A percentile compares a stretch with the other conserved stretches of the same genome.
Evolutionary conservation across 305 asterid genomes (phyloP).

Genomic region (Fraxinus velutina): DNA sequence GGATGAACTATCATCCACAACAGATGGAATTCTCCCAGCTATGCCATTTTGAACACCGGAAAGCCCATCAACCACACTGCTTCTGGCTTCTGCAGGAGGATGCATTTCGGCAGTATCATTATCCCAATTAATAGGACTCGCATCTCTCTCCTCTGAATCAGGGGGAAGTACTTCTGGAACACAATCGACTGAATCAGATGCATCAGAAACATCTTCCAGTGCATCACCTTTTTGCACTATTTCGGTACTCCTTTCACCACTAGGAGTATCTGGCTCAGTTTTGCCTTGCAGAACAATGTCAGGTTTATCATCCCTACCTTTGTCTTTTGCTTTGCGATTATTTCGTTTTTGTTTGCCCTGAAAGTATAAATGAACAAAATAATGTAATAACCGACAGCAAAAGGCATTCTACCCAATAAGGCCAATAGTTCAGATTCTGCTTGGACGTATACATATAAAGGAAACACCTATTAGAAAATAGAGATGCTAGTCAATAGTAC

Average conservation of each 20-base stretch:
- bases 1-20: constrained; percentile 78
- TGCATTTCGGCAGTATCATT: constrained; percentile 62
- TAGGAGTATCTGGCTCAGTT: constrained; percentile 45
- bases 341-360: constrained; percentile 81
- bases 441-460: neutral
- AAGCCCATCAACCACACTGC: constrained; percentile 43
- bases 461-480: neutral
- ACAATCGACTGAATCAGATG: constrained; percentile 67
- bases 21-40: constrained; percentile 51
- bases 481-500: neutral
- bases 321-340: constrained; percentile 74
- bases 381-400: neutral
- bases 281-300: constrained; percentile 34
- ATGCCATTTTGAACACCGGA: constrained; percentile 46
- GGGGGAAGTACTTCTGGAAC: constrained; percentile 50
- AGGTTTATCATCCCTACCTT: constrained; percentile 63
- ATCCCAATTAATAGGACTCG: constrained; percentile 59
- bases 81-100: constrained; percentile 47
- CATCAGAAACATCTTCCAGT: constrained; percentile 68
- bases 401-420: neutral
- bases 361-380: constrained; percentile 2
- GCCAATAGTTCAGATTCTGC: neutral
- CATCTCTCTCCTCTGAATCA: constrained; percentile 61
- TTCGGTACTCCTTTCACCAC: constrained; percentile 43
- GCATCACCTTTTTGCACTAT: constrained; percentile 43